Conservation (phyloP, 108 stramenopile genomes). For the Halocafeteria seosinensis region DNA sequence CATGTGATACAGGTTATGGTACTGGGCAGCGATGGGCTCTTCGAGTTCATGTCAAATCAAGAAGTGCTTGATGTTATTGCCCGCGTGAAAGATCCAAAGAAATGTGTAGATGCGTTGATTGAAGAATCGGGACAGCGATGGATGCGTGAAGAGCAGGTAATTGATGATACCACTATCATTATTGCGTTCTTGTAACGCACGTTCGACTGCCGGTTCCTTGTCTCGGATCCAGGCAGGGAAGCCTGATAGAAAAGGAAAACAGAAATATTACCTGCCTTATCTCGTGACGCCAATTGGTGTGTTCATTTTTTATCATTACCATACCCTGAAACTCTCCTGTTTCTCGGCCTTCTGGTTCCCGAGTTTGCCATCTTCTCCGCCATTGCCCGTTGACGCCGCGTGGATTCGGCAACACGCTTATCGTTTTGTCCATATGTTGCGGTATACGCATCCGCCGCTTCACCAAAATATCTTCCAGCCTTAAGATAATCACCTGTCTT, state of each 20-base stretch:
- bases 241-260: no score
- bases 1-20: conserved; percentile 52
- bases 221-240: no score
- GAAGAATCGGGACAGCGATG: conserved; percentile 75
- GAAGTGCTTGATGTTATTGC: conserved; percentile 74
- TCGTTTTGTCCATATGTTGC: not conserved
- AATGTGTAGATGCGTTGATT: conserved; percentile 70
- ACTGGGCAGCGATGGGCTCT: conserved; percentile 84
- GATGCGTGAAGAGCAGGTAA: conserved; percentile 91
- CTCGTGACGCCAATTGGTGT: no score
- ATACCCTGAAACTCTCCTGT: no score
- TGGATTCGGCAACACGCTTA: not conserved
- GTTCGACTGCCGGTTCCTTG: no score
- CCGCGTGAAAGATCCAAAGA: conserved; percentile 42
- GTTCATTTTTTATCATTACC: no score
- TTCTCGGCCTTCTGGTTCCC: no score
- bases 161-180: conserved; percentile 93
- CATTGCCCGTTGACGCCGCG: not conserved
- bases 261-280: no score
- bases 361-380: not conserved
- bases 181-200: conserved; percentile 56
- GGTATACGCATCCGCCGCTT: not conserved
- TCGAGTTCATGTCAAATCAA: conserved; percentile 84
- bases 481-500: not conserved
- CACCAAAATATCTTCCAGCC: not conserved